phyloP scores from a whole-genome alignment of 176 grass and related monocot species.

The Thinopyrum elongatum region DNA sequence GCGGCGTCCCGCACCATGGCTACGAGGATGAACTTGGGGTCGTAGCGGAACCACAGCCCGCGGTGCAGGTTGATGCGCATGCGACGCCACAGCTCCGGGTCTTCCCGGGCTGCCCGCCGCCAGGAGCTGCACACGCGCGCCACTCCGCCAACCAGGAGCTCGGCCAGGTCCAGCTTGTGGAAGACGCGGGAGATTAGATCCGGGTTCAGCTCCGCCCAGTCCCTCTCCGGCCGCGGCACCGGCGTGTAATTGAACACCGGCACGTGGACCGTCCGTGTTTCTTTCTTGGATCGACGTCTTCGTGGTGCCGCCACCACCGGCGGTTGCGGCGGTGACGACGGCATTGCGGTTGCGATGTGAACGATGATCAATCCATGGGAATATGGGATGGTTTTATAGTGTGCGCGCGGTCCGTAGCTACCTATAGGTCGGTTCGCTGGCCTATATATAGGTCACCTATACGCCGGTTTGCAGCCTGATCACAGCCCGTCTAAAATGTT shows the following conservation, averaged over 20 bases:
- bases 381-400: neutral
- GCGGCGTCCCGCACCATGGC: neutral
- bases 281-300: neutral
- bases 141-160: neutral
- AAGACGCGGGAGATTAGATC: neutral
- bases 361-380: no score
- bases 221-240: neutral
- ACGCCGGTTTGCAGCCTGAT: no score
- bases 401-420: no score
- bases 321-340: neutral
- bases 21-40: no score
- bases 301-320: neutral
- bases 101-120: neutral
- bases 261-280: neutral
- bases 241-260: neutral
- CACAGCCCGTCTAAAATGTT: neutral
- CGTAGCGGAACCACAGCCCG: neutral
- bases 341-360: no score
- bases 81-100: conserved; percentile 23
- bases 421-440: neutral
- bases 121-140: neutral
- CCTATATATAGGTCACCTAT: no score
- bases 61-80: neutral
- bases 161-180: neutral
- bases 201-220: neutral